Evolutionary conservation across 169 alveolate species (phyloP).

Genomic region (Plasmodium cynomolgi): DNA sequence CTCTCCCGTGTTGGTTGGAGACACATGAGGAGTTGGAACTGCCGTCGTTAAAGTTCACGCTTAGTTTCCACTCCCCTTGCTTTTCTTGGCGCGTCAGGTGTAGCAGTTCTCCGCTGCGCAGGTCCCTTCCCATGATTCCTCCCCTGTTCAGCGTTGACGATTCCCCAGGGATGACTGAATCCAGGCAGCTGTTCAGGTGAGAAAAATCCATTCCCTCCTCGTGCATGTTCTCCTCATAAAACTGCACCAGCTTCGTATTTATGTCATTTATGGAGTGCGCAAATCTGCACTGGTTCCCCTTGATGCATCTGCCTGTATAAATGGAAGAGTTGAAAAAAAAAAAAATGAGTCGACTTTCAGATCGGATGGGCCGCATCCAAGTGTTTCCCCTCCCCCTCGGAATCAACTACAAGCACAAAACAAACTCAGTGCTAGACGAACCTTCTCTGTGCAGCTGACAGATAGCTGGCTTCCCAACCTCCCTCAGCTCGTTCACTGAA

Average conservation of each 20-base stretch:
- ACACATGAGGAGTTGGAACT: slow-evolving; percentile 8
- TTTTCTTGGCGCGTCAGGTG: not conserved
- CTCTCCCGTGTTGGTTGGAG: not conserved
- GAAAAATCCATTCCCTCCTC: slow-evolving; percentile 7
- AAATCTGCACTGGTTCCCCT: slow-evolving; percentile 61
- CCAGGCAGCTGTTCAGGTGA: not conserved
- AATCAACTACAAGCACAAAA: not conserved
- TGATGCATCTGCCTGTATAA: slow-evolving; percentile 28
- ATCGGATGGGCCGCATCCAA: not conserved
- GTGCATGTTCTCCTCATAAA: slow-evolving; percentile 7
- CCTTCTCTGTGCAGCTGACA: slow-evolving; percentile 71
- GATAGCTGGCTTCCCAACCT: slow-evolving; percentile 60
- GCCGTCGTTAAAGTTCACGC: not conserved
- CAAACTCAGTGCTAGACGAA: not conserved
- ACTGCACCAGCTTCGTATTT: slow-evolving; percentile 56
- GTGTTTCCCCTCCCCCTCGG: not conserved
- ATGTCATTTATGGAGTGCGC: slow-evolving; percentile 65
- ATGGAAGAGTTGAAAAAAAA: not conserved
- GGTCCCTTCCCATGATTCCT: not conserved
- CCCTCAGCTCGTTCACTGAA: slow-evolving; percentile 63
- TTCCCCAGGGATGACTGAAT: not conserved
- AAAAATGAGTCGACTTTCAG: not conserved
- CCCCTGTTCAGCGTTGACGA: not conserved
- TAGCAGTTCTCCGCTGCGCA: not conserved
- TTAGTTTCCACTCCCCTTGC: not conserved